Evolutionary conservation across 1,284 basidiomycete species (phyloP).

Genomic region (Phellopilus nigrolimitatus): DNA sequence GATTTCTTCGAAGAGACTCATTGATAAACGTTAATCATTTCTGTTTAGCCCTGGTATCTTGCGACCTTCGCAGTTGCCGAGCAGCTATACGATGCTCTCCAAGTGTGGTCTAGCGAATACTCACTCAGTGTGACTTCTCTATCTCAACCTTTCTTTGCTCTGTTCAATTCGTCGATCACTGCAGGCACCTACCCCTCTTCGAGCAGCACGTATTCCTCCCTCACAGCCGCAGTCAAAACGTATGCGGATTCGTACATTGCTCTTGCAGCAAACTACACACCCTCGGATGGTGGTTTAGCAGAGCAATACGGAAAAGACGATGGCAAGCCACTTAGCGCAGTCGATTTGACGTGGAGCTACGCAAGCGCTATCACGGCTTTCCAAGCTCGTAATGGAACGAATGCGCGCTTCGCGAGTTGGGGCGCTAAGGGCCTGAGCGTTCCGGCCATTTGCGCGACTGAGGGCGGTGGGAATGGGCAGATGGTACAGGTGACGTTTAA

Average conservation of each 20-base stretch:
- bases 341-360: slow-evolving; percentile 44
- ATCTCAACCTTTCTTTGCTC: slow-evolving; percentile 42
- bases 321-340: slow-evolving; percentile 34
- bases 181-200: slow-evolving; percentile 34
- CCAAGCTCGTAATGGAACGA: slow-evolving; percentile 31
- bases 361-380: slow-evolving; percentile 38
- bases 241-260: slow-evolving; percentile 43
- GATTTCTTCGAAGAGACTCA: slow-evolving; percentile 7
- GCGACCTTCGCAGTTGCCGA: slow-evolving; percentile 34
- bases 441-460: slow-evolving; percentile 21
- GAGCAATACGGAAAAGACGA: slow-evolving; percentile 36
- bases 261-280: slow-evolving; percentile 37
- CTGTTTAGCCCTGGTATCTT: slow-evolving; percentile 31
- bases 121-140: slow-evolving; percentile 33
- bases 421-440: slow-evolving; percentile 27
- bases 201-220: slow-evolving; percentile 29
- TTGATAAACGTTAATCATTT: not conserved
- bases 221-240: slow-evolving; percentile 32
- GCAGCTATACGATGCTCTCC: slow-evolving; percentile 41
- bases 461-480: slow-evolving; percentile 12
- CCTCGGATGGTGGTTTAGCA: slow-evolving; percentile 34
- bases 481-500: slow-evolving; percentile 25
- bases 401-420: slow-evolving; percentile 22
- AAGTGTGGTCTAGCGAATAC: slow-evolving; percentile 35
- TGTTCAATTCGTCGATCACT: slow-evolving; percentile 31